Percentiles rank a stretch among this genome's conserved stretches.
These are phyloP conservation scores for grape (Vitis vinifera) DNA, from an alignment of 164 flowering plant genomes.

Conservation along the genomic window ASM3070453v1 NC_081813.1:707501-708000, in stretches of 20 bases:
- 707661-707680: neutral
- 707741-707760: neutral
- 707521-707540: slow-evolving; percentile 64
- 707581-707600: neutral
- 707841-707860: too few species aligned
- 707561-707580: slow-evolving; percentile 1
- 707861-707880: too few species aligned
- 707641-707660: neutral
- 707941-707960: too few species aligned
- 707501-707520: slow-evolving; percentile 50
- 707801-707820: neutral
- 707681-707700: neutral
- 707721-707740: neutral
- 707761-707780: neutral
- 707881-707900: too few species aligned
- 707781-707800: neutral
- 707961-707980: too few species aligned
- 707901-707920: too few species aligned
- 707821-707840: neutral
- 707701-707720: neutral
- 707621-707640: neutral
- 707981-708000: too few species aligned
- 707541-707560: slow-evolving; percentile 81
- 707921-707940: too few species aligned
- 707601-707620: neutral